A percentile compares a stretch with the other conserved stretches of the same genome.
phyloP scores from a whole-genome alignment of 75 land plant genomes.

The Chamaecyparis obtusa region DNA sequence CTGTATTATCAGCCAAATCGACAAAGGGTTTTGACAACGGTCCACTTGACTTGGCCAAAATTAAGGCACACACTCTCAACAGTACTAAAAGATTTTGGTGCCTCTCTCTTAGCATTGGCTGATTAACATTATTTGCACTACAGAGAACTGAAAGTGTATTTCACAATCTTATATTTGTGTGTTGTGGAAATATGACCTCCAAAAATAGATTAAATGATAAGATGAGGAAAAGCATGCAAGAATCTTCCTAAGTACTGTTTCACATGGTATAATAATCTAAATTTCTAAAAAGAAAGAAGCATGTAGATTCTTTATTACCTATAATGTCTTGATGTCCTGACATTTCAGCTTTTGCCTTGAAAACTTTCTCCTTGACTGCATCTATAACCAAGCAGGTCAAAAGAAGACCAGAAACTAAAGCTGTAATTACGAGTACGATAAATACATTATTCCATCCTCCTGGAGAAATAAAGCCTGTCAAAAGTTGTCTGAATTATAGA shows the following conservation, averaged over 20 bases:
- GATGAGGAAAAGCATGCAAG: neutral
- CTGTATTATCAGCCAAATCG: neutral
- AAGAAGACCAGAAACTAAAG: conserved; percentile 71
- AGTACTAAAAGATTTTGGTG: neutral
- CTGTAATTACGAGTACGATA: conserved; percentile 68
- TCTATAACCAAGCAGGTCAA: conserved; percentile 61
- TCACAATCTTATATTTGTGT: neutral
- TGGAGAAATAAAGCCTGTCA: conserved; percentile 74
- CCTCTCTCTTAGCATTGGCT: neutral
- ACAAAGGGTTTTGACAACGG: neutral
- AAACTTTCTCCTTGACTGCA: conserved; percentile 41
- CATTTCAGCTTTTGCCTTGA: too few relatives aligned
- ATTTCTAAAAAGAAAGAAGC: too few relatives aligned
- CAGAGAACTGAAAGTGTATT: neutral
- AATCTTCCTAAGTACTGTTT: too few relatives aligned
- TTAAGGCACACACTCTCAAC: neutral
- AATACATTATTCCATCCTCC: conserved; percentile 80
- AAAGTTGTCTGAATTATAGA: conserved; percentile 49
- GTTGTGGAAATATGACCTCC: neutral
- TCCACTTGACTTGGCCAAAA: neutral
- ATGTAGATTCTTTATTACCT: too few relatives aligned
- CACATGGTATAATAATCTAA: too few relatives aligned
- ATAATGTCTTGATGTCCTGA: too few relatives aligned
- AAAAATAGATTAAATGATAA: neutral
- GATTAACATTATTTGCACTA: neutral